Conservation (phyloP, 768 basidiomycete species). For the Strobilomyces confusus region DNA sequence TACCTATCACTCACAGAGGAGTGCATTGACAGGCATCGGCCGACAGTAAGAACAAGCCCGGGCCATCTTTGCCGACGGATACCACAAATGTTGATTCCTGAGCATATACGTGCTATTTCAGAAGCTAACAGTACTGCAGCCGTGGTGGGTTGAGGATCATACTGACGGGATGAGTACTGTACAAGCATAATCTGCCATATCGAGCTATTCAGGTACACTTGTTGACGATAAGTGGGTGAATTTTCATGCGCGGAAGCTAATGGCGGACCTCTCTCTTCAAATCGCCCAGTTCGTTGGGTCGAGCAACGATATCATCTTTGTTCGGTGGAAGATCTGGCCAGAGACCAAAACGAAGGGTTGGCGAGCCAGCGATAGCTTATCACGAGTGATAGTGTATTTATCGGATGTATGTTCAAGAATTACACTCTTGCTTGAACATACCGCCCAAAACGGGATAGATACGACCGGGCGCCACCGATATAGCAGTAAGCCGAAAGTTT, state of each 20-base stretch:
- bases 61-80: not conserved
- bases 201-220: not conserved
- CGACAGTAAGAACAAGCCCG: not conserved
- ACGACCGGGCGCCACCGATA: constrained; percentile 53
- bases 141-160: too few species aligned
- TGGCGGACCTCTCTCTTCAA: constrained; percentile 34
- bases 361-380: constrained; percentile 54
- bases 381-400: constrained; percentile 66
- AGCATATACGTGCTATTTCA: too few species aligned
- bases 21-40: not conserved
- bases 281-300: constrained; percentile 25
- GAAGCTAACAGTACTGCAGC: too few species aligned
- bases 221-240: constrained; percentile 46
- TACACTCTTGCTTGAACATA: constrained; percentile 57
- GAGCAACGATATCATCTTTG: constrained; percentile 51
- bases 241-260: constrained; percentile 50
- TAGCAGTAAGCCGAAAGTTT: constrained; percentile 64
- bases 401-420: constrained; percentile 60
- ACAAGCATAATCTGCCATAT: too few species aligned
- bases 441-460: constrained; percentile 64
- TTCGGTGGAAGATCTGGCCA: constrained; percentile 59
- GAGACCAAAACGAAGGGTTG: not conserved
- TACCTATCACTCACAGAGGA: not conserved
- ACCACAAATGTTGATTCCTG: not conserved
- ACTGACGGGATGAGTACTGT: too few species aligned